A percentile compares a stretch with the other conserved stretches of the same genome.
Conservation (phyloP, 345 rosid genomes). For the Combretum micranthum region DNA sequence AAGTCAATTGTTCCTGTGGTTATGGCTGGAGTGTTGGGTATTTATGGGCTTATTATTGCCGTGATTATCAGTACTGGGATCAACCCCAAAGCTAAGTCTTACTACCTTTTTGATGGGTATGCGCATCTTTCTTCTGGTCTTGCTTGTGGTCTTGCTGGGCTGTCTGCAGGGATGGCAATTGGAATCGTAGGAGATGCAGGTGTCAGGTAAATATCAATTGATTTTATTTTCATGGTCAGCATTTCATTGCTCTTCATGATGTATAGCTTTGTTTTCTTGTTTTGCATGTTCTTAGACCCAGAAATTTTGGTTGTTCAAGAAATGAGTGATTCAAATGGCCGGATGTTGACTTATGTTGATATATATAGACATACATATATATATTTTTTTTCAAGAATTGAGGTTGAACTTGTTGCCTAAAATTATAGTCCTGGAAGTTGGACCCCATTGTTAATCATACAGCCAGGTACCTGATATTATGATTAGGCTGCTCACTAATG, state of each 20-base stretch:
- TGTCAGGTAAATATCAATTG: slow-evolving; percentile 48
- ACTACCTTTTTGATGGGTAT: slow-evolving; percentile 87
- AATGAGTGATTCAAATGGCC: no score
- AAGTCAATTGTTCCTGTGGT: slow-evolving; percentile 95
- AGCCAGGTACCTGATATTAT: no score
- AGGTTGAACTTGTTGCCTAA: no score
- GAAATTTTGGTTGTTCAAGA: no score
- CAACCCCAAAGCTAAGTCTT: slow-evolving; percentile 87
- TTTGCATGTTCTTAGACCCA: no score
- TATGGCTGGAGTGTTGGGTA: slow-evolving; percentile 99
- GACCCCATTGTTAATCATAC: no score
- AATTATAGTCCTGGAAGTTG: no score
- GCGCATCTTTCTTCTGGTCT: slow-evolving; percentile 95
- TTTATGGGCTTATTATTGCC: slow-evolving; percentile 88
- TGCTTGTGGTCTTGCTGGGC: slow-evolving; percentile 95
- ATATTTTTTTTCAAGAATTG: no score
- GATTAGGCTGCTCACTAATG: no score
- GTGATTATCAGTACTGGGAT: slow-evolving; percentile 90
- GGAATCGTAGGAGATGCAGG: slow-evolving; percentile 98
- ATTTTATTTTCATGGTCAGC: neutral
- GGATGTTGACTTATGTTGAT: no score
- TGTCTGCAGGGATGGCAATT: slow-evolving; percentile 96
- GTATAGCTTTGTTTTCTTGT: no score
- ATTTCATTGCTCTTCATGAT: neutral
- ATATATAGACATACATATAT: no score